A percentile compares a stretch with the other conserved stretches of the same genome.
phyloP scores from a whole-genome alignment of 2,329 filamentous ascomycete species.

The Paraconiothyrium sp. region DNA sequence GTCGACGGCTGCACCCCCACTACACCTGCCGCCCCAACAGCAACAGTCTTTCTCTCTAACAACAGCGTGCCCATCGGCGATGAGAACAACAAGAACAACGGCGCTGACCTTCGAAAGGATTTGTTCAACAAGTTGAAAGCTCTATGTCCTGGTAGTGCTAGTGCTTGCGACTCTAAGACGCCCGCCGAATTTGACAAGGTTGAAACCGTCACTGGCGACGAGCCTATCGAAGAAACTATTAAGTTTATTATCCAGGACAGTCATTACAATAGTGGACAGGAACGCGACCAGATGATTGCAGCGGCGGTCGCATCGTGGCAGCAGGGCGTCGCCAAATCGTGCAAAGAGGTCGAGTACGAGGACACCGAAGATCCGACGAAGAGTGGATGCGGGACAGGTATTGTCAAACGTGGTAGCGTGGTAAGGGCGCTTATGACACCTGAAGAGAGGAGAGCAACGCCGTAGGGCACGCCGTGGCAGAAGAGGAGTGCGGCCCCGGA shows the following conservation, averaged over 20 bases:
- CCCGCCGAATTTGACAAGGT: conserved; percentile 11
- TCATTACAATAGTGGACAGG: conserved; percentile 5
- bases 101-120: conserved; percentile 10
- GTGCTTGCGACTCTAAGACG: conserved; percentile 13
- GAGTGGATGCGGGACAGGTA: not conserved
- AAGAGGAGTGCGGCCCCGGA: no score
- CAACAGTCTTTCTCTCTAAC: conserved; percentile 17
- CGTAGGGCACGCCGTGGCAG: no score
- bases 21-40: conserved; percentile 3
- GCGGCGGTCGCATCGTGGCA: conserved; percentile 15
- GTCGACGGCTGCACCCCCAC: conserved; percentile 14
- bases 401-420: not conserved
- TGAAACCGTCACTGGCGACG: conserved; percentile 7
- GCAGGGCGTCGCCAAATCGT: conserved; percentile 15
- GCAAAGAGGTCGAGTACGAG: conserved; percentile 16
- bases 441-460: conserved; percentile 1
- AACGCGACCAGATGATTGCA: conserved; percentile 17
- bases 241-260: conserved; percentile 17
- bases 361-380: not conserved
- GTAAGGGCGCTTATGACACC: not conserved
- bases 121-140: conserved; percentile 7
- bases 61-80: conserved; percentile 17
- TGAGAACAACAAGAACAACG: conserved; percentile 12
- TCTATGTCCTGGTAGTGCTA: conserved; percentile 12
- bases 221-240: not conserved